Base-by-base conservation (phyloP, 2,329 filamentous ascomycete species). In the Botrytis fabae region DNA sequence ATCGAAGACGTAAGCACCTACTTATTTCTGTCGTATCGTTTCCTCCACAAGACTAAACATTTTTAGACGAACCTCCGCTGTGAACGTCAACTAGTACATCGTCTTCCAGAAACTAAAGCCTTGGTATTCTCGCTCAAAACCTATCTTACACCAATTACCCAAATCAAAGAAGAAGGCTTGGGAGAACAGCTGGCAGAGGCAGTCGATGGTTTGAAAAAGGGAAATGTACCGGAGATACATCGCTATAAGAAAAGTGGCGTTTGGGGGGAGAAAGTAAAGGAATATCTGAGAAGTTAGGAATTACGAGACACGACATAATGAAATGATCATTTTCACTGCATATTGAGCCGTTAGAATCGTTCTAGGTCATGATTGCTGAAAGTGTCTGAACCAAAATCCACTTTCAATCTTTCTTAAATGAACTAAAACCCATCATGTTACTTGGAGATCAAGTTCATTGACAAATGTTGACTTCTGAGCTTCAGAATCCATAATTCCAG, bases 61-160 rank as follows among this genome's bases (percentile, higher is more conserved):
- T n/a, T 9, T 1, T 51, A 81, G 83, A 85, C 84, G 0, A 80
- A 83, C 57, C 71, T 91, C 35, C 82, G 89, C 6, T 87, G 84
- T 75, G 89, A 92, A 80, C 82, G 88, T 46, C 89, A 91, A 82
- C 89, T 87, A 0, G 79, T 92, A 48, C 88, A 90, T 81, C 84
- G 89, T 1, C 79, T 91, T 40, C 88, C 88, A 6, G 75, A 81
- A 65, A 86, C 84, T 0, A 82, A 83, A 70, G 88, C 87, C 12
- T 68, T 91, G 32, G 84, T 90, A 0, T 91, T 91, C 81, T 84
- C 83, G 0, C 88, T 91, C 79, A 89, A 90, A 80, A 91, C 89
- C 25, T 91, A 90, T 79, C 81, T 85, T 73, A 90, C 91, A 79
- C 84, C 84, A 2, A 79, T 91, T 12, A 76, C 77, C 57, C 83